Evolutionary conservation across 169 alveolate species (phyloP), one percentile per base, ranked within the genome.

Genomic region (Amoebophrya sp.): DNA sequence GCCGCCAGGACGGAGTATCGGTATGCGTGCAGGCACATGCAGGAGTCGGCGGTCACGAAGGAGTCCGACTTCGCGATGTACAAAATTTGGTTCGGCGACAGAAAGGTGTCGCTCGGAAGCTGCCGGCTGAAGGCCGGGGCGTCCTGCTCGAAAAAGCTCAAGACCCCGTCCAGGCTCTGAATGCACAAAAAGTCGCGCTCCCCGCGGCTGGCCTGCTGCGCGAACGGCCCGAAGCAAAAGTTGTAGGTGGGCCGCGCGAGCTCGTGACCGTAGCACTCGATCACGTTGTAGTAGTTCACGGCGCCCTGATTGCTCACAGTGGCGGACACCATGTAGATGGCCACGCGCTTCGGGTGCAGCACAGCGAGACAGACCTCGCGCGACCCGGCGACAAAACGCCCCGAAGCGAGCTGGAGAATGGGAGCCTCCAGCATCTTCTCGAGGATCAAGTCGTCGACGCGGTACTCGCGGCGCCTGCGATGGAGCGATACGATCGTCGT

Each of bases 251-350:
- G 78, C 7, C 78, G 78, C 34, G 23, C 29, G 34, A 58, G 78
- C 23, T 58, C 78, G 78, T 58, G 78, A 23, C 78, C 78, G 78
- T 58, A 58, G 78, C 78, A 58, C 78, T 58, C 78, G 78, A 58
- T 58, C 34, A 16, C 23, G 34, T 58, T 58, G 78, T 58, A 58
- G 78, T 58, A 58, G 78, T 58, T 58, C 78, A 58, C 78, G 26
- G 78, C 78, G 23, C 23, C 78, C 34, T 58, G 78, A 23, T 13
- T n/a, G 23, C 4, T 13, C 7, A 58, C 78, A 10, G 67, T 45
- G 18, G 67, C 67, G 67, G 78, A 58, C 10, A 58, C 78, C 78
- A 58, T 58, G 38, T 13, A 58, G 23, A 58, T 58, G 38, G 78
- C 78, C 4, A 58, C 23, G 78, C 78, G 78, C 34, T 58, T 58